Base-by-base conservation (phyloP, 2,329 filamentous ascomycete species). In the Tricladium varicosporioides region DNA sequence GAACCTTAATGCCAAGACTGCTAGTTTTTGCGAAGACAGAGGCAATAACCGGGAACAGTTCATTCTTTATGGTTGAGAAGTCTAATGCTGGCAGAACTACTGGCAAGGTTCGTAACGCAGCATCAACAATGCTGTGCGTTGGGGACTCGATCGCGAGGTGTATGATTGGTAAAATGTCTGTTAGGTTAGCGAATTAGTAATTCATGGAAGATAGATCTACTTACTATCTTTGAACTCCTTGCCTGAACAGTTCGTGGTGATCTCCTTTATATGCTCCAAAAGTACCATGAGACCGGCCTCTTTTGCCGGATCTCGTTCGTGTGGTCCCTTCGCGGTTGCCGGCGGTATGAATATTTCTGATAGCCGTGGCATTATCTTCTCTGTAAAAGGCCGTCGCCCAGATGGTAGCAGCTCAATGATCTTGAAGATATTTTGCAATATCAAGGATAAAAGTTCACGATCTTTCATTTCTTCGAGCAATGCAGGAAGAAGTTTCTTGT, bases 21-120 rank as follows among this genome's bases (percentile, higher is more conserved):
- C 85, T 96, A 1, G 94, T 99, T 70, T 89, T 93, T 65, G 88
- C 92, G 70, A 99, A 99, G 0, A 97, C 94, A 8, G 81, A 77
- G 1, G 93, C 91, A 61, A 99, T 89, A 1, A 96, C 86, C 0
- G 94, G 94, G 71, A 99, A 99, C 1, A 99, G 81, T 61, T 97
- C 93, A 66, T 96, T 94, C 73, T 97, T 99, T 67, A 97, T 92
- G 0, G 93, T 97, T 64, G 88, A 95, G 65, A 97, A 97, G 73
- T 99, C 94, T 7, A 99, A 84, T 2, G 94, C 85, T 0, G 92
- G 91, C 5, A 97, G 76, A n/a, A 97, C 83, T 1, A 84, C 80
- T 1, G 91, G 87, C 5, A 99, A 75, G 27, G 87, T 89, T 50
- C 88, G 83, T 13, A 99, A 78, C 2, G 92, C 87, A 3, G 89